Conservation (phyloP, 805 yeast species). For the Sporopachydermia quercuum region DNA sequence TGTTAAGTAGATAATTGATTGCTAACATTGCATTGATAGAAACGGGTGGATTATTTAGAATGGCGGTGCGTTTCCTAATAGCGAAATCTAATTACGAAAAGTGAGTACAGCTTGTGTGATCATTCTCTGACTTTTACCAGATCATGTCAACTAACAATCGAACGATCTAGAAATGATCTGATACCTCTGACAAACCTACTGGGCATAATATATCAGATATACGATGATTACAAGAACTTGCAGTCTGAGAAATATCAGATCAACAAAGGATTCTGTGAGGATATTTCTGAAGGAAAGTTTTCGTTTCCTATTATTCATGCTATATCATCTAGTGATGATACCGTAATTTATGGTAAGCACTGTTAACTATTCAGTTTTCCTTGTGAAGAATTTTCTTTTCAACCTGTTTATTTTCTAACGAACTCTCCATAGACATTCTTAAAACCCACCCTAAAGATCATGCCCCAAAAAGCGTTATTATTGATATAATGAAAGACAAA, state of each 20-base stretch:
- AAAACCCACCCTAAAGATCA: constrained; percentile 35
- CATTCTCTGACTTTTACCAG: neutral
- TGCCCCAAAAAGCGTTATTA: constrained; percentile 34
- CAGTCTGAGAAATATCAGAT: constrained; percentile 32
- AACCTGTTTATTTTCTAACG: constrained; percentile 3
- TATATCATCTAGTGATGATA: too few species aligned
- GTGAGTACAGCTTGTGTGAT: neutral
- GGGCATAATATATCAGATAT: constrained; percentile 76
- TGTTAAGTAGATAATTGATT: too few species aligned
- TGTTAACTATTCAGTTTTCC: too few species aligned
- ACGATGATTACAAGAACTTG: constrained; percentile 73
- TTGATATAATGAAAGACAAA: constrained; percentile 27
- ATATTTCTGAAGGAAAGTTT: constrained; percentile 77
- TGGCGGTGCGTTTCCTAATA: constrained; percentile 55
- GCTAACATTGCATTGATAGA: constrained; percentile 14
- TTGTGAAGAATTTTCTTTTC: too few species aligned
- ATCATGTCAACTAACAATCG: neutral
- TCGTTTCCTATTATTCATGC: constrained; percentile 77
- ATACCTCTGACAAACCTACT: constrained; percentile 55
- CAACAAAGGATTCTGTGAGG: constrained; percentile 74
- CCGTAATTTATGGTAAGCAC: too few species aligned
- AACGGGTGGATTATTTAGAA: constrained; percentile 78
- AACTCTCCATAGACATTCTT: constrained; percentile 25
- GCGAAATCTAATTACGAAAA: constrained; percentile 10
- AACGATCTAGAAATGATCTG: constrained; percentile 15